phyloP scores from a whole-genome alignment of 257 asterid genomes.

The Solanum paucissectum region DNA sequence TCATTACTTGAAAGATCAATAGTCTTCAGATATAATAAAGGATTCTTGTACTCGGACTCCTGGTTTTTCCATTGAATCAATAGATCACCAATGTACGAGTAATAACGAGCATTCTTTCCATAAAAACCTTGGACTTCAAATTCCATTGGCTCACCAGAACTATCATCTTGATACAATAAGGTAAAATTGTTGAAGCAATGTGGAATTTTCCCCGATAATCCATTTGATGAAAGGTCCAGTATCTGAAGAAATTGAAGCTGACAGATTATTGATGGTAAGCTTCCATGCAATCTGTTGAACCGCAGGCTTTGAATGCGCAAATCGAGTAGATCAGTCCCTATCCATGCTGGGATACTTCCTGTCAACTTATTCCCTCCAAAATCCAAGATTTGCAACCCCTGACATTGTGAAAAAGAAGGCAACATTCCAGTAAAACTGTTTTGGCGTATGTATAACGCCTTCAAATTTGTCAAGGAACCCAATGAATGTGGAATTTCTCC shows the following conservation, averaged over 20 bases:
- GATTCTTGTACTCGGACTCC: too few relatives aligned
- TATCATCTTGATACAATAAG: background rate
- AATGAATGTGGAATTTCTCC: too few relatives aligned
- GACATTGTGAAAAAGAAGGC: slow-evolving; percentile 6
- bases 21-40: slow-evolving; percentile 6
- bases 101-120: too few relatives aligned
- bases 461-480: too few relatives aligned
- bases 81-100: background rate
- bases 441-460: background rate
- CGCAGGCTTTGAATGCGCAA: background rate
- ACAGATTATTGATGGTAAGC: background rate
- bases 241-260: background rate
- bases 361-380: background rate
- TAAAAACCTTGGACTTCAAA: background rate
- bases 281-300: background rate
- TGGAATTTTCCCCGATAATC: background rate
- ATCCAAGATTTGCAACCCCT: slow-evolving; percentile 15
- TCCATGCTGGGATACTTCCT: slow-evolving; percentile 1
- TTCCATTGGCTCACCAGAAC: background rate
- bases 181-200: slow-evolving; percentile 18
- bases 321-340: background rate
- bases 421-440: slow-evolving; percentile 10
- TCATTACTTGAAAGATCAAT: slow-evolving; percentile 25
- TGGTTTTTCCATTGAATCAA: slow-evolving; percentile 16
- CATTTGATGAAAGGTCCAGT: background rate